Evolutionary conservation across 805 yeast species (phyloP).

Genomic region (Pichia nanzhaoensis): DNA sequence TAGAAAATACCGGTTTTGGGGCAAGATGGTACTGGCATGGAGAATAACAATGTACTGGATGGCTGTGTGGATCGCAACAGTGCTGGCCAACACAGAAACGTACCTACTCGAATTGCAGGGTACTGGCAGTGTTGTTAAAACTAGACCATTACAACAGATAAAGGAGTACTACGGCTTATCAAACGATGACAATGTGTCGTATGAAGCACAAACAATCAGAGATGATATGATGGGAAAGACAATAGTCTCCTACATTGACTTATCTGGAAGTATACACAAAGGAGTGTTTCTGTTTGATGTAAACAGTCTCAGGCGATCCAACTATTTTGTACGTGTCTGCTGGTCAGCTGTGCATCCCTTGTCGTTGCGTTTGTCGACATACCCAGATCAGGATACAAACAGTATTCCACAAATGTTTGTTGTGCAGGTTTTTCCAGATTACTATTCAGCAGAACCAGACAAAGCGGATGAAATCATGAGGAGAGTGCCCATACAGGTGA

Average conservation of each 20-base stretch:
- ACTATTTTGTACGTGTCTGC: conserved; percentile 11
- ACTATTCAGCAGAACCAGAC: conserved; percentile 11
- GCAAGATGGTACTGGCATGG: no score
- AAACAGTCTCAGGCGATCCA: not conserved
- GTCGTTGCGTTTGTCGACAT: not conserved
- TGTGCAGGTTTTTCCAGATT: conserved; percentile 16
- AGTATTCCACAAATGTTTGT: conserved; percentile 5
- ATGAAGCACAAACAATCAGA: not conserved
- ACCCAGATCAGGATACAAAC: not conserved
- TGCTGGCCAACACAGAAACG: conserved; percentile 20
- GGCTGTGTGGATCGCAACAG: not conserved
- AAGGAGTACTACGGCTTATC: not conserved
- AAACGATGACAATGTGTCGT: not conserved
- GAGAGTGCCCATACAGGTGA: not conserved
- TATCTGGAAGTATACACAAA: not conserved
- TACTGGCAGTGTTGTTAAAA: no score
- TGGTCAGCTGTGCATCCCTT: conserved; percentile 27
- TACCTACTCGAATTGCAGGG: conserved; percentile 5
- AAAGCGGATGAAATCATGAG: not conserved
- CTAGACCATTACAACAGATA: no score
- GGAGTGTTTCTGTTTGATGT: not conserved
- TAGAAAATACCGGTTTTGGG: no score
- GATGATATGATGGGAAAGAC: not conserved
- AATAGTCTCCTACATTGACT: not conserved
- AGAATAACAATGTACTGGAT: no score